Base-by-base conservation (phyloP, 352 stramenopile species). In the Globisporangium splendens region DNA sequence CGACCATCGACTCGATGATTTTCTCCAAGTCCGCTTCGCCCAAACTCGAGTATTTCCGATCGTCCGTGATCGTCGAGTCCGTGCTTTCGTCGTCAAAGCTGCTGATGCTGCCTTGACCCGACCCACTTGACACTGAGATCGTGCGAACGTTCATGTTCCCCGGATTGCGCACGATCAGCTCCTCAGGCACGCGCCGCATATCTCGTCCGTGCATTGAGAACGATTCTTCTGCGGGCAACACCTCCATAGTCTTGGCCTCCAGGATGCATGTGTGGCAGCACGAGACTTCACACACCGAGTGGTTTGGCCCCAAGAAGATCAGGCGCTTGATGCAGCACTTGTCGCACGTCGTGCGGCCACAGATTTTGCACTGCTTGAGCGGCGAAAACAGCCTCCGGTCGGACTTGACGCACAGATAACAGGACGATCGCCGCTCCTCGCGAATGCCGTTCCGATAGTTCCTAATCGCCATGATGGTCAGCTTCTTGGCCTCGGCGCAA, bases 401-500 rank as follows among this genome's bases (percentile, higher is more conserved):
- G 31, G 18, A 54, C 35, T 59, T 59, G 46, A 49, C 47, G 28
- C 68, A 75, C 17, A 72, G 39, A 14, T 56, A 56, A 35, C 67
- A 74, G 12, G 42, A 43, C 22, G n/a, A 24, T 41, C 42, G 17
- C 17, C 50, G 8, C 0, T 49, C 11, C 14, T 63, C 48, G 41
- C 41, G 48, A 14, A 22, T 33, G 39, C 48, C 22, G 35, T 43
- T 43, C 38, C 18, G 49, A 18, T 48, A 53, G 50, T 63, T 63
- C 42, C 50, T 50, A 24, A 57, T 56, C 17, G 73, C 56, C 17
- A 87, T 46, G 20, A 82, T 61, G 44, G 74, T 87, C 17, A 86
- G 57, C 55, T 79, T 83, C 66, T 86, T 86, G 51, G 75, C 75
- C 41, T 83, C 68, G 0, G 75, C 73, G 24, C 71, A 83, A 1